A percentile compares a stretch with the other conserved stretches of the same genome.
These are phyloP conservation scores for Glonium stellatum DNA, from an alignment of 495 filamentous ascomycete species.

Conservation along the genomic window DNA sequence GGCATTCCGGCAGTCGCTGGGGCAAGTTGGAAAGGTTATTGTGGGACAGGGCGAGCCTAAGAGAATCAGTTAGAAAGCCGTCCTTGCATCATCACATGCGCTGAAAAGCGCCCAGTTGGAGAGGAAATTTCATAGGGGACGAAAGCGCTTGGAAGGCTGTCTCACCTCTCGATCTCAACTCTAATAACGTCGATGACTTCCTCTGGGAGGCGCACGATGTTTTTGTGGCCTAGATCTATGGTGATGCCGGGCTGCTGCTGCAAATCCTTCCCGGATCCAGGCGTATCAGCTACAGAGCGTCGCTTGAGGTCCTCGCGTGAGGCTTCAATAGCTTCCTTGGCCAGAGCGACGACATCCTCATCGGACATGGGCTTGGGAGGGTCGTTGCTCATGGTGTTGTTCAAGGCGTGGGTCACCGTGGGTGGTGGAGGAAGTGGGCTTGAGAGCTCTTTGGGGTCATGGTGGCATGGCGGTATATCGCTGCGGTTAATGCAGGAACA, in stretches of 20 bases:
- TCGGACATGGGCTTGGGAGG: conserved; percentile 23
- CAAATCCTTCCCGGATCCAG: conserved; percentile 14
- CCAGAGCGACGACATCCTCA: conserved; percentile 27
- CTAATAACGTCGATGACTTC: conserved; percentile 90
- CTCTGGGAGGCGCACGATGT: conserved; percentile 73
- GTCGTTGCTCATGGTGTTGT: conserved; percentile 27
- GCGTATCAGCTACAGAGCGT: conserved; percentile 18
- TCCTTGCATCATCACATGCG: conserved; percentile 1
- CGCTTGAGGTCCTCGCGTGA: conserved; percentile 27
- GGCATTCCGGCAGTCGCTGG: conserved; percentile 74
- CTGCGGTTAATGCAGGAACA: neutral
- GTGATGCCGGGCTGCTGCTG: conserved; percentile 62
- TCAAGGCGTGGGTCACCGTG: neutral
- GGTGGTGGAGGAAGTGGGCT: neutral
- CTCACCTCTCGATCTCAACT: conserved; percentile 83
- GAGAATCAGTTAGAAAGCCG: conserved; percentile 17
- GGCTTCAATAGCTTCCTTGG: conserved; percentile 22
- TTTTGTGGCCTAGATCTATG: conserved; percentile 78
- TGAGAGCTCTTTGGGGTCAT: neutral
- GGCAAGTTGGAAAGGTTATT: conserved; percentile 78
- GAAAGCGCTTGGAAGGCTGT: conserved; percentile 6
- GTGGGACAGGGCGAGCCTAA: conserved; percentile 79
- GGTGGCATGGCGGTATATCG: neutral
- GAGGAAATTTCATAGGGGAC: neutral
- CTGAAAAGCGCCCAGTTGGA: neutral